phyloP scores from a whole-genome alignment of 176 grass and related monocot species.

The Aegilops tauschii region DNA sequence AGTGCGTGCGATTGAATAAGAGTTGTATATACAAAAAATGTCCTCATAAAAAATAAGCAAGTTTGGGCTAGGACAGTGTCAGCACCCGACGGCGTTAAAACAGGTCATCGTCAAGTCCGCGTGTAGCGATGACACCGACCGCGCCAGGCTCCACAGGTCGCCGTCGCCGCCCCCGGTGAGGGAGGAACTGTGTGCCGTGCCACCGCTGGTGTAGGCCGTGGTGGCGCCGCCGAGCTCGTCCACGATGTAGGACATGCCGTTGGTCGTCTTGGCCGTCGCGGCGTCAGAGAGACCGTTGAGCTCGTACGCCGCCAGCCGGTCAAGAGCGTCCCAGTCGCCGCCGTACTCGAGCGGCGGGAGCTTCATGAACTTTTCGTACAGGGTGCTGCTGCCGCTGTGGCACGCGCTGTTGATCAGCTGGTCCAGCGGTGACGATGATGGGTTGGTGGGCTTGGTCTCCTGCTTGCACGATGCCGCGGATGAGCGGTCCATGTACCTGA shows the following conservation, averaged over 20 bases:
- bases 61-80: no score
- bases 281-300: slow-evolving; percentile 42
- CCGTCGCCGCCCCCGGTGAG: slow-evolving; percentile 22
- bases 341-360: slow-evolving; percentile 58
- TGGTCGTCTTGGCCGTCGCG: slow-evolving; percentile 23
- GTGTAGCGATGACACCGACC: slow-evolving; percentile 46
- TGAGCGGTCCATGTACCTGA: slow-evolving; percentile 52
- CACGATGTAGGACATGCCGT: not conserved
- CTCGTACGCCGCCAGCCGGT: slow-evolving; percentile 54
- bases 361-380: slow-evolving; percentile 67
- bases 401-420: not conserved
- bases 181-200: not conserved
- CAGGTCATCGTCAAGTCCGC: slow-evolving; percentile 42
- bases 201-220: no score
- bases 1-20: no score
- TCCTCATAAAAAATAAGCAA: no score
- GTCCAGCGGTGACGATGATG: not conserved
- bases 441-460: slow-evolving; percentile 39
- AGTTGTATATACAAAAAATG: no score
- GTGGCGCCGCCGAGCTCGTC: not conserved
- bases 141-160: slow-evolving; percentile 81
- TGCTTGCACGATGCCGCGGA: slow-evolving; percentile 30
- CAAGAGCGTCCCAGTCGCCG: slow-evolving; percentile 56
- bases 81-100: no score
- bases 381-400: not conserved